phyloP scores from a whole-genome alignment of 208 protist genomes.

The Angomonas ambiguus region DNA sequence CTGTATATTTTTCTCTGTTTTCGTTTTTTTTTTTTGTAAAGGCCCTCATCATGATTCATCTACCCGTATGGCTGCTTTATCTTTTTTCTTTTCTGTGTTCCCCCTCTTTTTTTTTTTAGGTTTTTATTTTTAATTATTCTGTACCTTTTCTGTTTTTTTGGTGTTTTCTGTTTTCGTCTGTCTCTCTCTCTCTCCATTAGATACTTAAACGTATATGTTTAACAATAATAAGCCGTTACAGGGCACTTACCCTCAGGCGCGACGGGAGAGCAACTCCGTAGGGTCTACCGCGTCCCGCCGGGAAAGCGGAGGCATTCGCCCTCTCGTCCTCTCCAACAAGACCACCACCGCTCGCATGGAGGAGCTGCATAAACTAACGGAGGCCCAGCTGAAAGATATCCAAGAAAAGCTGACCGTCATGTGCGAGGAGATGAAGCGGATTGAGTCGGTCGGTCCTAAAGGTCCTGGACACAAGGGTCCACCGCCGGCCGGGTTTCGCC shows the following conservation, averaged over 20 bases:
- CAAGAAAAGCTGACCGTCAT: conserved; percentile 43
- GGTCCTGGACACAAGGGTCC: neutral
- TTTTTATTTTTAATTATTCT: neutral
- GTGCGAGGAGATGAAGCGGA: conserved; percentile 45
- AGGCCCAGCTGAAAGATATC: conserved; percentile 38
- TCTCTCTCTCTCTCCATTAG: neutral
- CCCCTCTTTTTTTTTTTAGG: conserved; percentile 9
- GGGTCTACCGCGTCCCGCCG: too few species aligned
- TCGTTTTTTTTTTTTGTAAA: neutral
- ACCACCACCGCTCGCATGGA: conserved; percentile 16
- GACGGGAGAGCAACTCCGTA: neutral
- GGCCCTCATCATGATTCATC: too few species aligned
- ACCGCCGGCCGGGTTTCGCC: neutral
- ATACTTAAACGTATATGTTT: conserved; percentile 1
- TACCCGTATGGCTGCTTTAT: conserved; percentile 8
- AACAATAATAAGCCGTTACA: neutral
- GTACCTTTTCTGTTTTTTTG: conserved; percentile 5
- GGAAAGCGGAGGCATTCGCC: neutral
- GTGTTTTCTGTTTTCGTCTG: conserved; percentile 1
- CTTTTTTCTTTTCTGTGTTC: conserved; percentile 12
- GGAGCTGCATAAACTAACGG: conserved; percentile 22
- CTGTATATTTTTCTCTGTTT: neutral
- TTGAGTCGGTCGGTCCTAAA: neutral
- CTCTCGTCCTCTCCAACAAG: neutral
- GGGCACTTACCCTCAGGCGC: neutral